Evolutionary conservation across 768 basidiomycete species (phyloP).

Genomic region (Cubamyces sp.): DNA sequence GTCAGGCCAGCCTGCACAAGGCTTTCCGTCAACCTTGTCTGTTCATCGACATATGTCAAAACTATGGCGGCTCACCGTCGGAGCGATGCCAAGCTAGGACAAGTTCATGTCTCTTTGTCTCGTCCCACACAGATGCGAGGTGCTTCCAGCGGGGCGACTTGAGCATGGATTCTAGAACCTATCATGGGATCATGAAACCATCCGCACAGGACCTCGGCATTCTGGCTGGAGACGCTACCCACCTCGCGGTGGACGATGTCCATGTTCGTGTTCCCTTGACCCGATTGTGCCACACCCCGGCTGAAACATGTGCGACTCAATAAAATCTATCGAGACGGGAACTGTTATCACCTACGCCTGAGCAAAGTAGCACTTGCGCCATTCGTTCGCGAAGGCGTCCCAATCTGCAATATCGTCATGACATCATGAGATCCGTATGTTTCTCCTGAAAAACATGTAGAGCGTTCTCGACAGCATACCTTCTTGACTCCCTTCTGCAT

Average conservation of each 20-base stretch:
- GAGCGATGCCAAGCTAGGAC: slow-evolving; percentile 61
- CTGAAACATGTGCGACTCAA: background rate
- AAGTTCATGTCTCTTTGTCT: slow-evolving; percentile 46
- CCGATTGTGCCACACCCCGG: slow-evolving; percentile 46
- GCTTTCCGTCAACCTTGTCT: no score
- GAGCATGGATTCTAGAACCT: slow-evolving; percentile 64
- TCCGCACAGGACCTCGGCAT: background rate
- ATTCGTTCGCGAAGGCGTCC: slow-evolving; percentile 56
- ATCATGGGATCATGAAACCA: background rate
- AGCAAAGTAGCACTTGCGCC: slow-evolving; percentile 54
- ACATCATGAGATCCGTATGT: no score
- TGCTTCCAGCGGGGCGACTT: slow-evolving; percentile 50
- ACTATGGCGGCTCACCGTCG: slow-evolving; percentile 38
- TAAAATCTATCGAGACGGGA: slow-evolving; percentile 29
- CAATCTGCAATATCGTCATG: slow-evolving; percentile 45
- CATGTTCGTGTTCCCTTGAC: slow-evolving; percentile 50
- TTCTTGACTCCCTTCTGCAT: background rate
- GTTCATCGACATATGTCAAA: no score
- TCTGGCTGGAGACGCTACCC: background rate
- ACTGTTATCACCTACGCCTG: slow-evolving; percentile 43
- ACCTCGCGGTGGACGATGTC: slow-evolving; percentile 62
- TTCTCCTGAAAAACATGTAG: no score
- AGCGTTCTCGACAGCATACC: background rate
- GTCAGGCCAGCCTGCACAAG: slow-evolving; percentile 59
- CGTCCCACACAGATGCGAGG: slow-evolving; percentile 49